Conservation (phyloP, 2,329 filamentous ascomycete species). For the Sporothrix sp. region DNA sequence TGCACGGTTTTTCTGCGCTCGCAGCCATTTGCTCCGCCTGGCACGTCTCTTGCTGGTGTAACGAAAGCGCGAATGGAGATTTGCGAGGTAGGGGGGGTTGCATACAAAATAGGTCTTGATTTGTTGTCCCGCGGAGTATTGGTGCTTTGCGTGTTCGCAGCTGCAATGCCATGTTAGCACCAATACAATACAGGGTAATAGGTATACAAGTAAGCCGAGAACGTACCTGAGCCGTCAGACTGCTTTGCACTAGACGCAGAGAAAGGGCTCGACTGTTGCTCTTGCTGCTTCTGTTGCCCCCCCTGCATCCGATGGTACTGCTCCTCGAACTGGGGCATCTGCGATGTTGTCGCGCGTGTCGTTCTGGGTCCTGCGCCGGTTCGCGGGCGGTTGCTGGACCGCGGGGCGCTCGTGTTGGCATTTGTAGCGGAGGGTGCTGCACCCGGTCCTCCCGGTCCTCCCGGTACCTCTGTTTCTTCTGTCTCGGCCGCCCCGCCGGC, state of each 20-base stretch:
- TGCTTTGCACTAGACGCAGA: not conserved
- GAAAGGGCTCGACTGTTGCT: conserved; percentile 8
- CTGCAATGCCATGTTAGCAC: not conserved
- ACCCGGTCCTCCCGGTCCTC: not conserved
- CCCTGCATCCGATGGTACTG: conserved; percentile 12
- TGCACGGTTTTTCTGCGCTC: not conserved
- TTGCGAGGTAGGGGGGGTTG: not conserved
- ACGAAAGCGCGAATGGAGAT: not conserved
- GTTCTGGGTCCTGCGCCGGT: not conserved
- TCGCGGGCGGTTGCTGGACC: conserved; percentile 2
- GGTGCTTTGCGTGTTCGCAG: not conserved
- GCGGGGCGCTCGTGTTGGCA: conserved; percentile 7
- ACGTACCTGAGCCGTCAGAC: not conserved
- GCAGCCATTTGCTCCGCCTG: not conserved
- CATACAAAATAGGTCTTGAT: conserved; percentile 14
- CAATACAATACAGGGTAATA: too few relatives aligned
- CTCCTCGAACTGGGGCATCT: conserved; percentile 16
- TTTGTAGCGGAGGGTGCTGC: not conserved
- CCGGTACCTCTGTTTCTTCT: not conserved
- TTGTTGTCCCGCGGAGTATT: not conserved
- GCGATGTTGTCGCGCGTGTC: not conserved
- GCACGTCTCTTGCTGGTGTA: not conserved
- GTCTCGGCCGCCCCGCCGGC: not conserved
- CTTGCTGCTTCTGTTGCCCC: conserved; percentile 3
- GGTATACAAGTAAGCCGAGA: too few relatives aligned